These are phyloP conservation scores for Discostella stelligeroides DNA, from an alignment of 108 stramenopile species.

Conservation along the genomic window DNA sequence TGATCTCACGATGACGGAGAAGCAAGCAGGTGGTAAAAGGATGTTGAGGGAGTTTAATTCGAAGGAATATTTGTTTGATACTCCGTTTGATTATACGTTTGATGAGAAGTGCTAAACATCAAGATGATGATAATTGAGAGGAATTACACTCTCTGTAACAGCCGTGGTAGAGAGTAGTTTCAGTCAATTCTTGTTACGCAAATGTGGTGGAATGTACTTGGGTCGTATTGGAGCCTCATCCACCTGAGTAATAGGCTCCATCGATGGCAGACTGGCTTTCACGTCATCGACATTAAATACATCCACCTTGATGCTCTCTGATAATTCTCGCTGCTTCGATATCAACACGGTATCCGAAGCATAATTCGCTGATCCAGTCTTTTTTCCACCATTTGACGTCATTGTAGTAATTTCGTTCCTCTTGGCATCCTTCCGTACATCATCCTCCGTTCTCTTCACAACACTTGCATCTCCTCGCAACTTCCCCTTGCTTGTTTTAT, in stretches of 20 bases:
- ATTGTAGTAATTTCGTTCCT: slow-evolving; percentile 15
- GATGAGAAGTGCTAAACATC: no score
- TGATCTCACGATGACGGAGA: slow-evolving; percentile 56
- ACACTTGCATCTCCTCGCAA: slow-evolving; percentile 83
- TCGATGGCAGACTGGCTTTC: slow-evolving; percentile 6
- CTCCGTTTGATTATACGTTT: slow-evolving; percentile 68
- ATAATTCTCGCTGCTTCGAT: slow-evolving; percentile 16
- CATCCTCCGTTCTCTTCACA: slow-evolving; percentile 58
- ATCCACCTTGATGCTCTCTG: slow-evolving; percentile 2
- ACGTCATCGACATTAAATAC: slow-evolving; percentile 8
- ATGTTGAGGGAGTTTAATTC: slow-evolving; percentile 57
- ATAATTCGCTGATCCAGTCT: slow-evolving; percentile 14
- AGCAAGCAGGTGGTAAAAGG: slow-evolving; percentile 61
- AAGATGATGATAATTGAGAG: no score
- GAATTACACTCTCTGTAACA: no score
- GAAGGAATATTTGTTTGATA: slow-evolving; percentile 62
- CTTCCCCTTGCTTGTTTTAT: slow-evolving; percentile 35
- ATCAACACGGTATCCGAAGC: slow-evolving; percentile 23
- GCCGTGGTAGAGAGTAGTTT: no score
- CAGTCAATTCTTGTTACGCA: slow-evolving; percentile 52
- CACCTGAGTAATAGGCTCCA: slow-evolving; percentile 4
- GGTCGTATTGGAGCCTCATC: slow-evolving; percentile 16
- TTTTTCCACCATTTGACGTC: slow-evolving; percentile 11
- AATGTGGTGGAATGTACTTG: slow-evolving; percentile 86
- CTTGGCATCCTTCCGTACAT: slow-evolving; percentile 41